phyloP scores from a whole-genome alignment of 1,139 yeast genomes.

The Fermentozyma sake region DNA sequence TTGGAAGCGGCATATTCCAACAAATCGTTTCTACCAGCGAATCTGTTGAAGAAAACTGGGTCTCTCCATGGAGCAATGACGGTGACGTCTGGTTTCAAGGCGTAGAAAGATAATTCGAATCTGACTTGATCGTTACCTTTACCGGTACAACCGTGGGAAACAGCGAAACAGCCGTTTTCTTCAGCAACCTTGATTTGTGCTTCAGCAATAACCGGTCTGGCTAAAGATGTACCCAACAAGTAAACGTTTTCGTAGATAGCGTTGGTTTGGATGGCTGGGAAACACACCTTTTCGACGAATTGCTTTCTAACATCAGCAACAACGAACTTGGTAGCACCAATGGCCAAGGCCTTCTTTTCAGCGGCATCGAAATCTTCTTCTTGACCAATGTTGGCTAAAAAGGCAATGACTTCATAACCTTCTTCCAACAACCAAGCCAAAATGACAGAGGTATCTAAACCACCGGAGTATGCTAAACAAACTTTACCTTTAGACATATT shows the following conservation, averaged over 20 bases:
- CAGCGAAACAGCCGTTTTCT: conserved; percentile 96
- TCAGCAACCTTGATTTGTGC: conserved; percentile 97
- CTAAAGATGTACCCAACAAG: conserved; percentile 92
- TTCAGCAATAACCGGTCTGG: conserved; percentile 97
- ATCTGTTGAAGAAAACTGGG: conserved; percentile 89
- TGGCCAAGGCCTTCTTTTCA: conserved; percentile 89
- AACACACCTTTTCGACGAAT: conserved; percentile 86
- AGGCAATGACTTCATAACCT: conserved; percentile 97
- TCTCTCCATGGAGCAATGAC: conserved; percentile 99
- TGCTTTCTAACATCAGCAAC: conserved; percentile 93
- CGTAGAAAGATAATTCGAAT: conserved; percentile 94
- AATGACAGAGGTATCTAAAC: conserved; percentile 95
- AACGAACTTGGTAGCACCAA: conserved; percentile 95
- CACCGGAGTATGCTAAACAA: conserved; percentile 98
- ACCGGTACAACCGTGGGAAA: conserved; percentile 98
- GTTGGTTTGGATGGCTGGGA: conserved; percentile 95
- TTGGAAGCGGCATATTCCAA: conserved; percentile 89
- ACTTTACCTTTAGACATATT: conserved; percentile 93
- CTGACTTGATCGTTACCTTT: conserved; percentile 99
- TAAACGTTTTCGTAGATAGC: conserved; percentile 97
- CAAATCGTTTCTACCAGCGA: conserved; percentile 95
- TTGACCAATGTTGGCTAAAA: conserved; percentile 97
- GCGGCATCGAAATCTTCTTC: conserved; percentile 99
- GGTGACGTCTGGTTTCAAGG: conserved; percentile 92
- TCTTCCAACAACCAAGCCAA: conserved; percentile 97